Base-by-base conservation (phyloP, 495 filamentous ascomycete genomes). In the Podospora fimiseda region DNA sequence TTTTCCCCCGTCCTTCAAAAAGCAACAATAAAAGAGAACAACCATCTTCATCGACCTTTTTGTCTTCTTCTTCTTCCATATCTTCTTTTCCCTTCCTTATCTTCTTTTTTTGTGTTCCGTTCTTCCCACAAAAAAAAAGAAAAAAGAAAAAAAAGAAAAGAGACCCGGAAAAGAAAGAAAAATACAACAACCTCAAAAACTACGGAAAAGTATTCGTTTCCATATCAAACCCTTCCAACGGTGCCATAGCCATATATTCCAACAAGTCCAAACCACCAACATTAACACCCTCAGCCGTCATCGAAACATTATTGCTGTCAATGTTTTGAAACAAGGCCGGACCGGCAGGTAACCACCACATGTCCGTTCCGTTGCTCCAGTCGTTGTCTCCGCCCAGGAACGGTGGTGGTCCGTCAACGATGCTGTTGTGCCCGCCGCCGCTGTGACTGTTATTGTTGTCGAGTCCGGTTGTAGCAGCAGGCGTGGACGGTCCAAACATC, bases 241-340 rank as follows among this genome's bases (percentile, higher is more conserved):
- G 70, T 24, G 79, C 78, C 70, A 80, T 74, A 0, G 74, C 74
- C 76, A 81, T 79, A 52, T 74, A 81, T 53, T 81, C 78, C 5
- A 81, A 69, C 58, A 81, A 47, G 49, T 81, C 78, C 8, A 81
- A 60, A 2, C 78, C 78, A 36, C 74, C 76, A 0, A 80, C 72
- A 55, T 77, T 81, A 27, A 81, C 78, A 30, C 78, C 78, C 62
- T 81, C 77, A 6, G 78, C 76, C 27, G 76, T 80, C 74, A 80
- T 80, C 33, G 76, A 76, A 20, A 80, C 77, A 3, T 58, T 66
- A 18, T 64, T 62, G 49, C 74, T 74, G 55, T 76, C 76, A 38
- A 79, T 65, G 55, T 74, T 79, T 53, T 78, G 74, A 61, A 78
- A 81, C 30, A 80, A 72, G 11, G 73, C 78, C 15, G 76, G 66